phyloP scores from a whole-genome alignment of 306 rosid species.

The Vigna radiata region DNA sequence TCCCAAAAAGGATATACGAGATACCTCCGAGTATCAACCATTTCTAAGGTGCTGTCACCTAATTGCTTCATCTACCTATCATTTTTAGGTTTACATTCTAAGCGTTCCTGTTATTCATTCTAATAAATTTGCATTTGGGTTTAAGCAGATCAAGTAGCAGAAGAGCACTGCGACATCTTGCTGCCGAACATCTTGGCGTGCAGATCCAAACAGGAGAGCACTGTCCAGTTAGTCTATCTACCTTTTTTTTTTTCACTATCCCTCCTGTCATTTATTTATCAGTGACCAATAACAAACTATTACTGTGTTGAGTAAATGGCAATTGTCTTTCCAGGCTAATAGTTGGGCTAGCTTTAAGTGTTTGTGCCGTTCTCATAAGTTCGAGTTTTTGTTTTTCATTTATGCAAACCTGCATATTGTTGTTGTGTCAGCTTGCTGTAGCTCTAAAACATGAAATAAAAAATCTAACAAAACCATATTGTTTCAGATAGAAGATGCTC shows the following conservation, averaged over 20 bases:
- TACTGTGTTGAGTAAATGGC: neutral
- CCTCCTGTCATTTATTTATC: constrained; percentile 3
- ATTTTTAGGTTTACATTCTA: constrained; percentile 10
- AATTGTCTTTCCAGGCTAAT: neutral
- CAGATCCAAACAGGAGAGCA: constrained; percentile 93
- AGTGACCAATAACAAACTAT: neutral
- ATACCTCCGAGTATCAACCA: constrained; percentile 81
- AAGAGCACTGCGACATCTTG: constrained; percentile 84
- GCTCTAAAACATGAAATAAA: neutral
- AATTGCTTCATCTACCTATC: constrained; percentile 4
- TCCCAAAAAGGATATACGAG: constrained; percentile 81
- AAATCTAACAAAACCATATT: constrained; percentile 24
- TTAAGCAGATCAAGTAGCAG: constrained; percentile 61
- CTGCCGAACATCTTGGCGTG: constrained; percentile 74
- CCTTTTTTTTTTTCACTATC: neutral
- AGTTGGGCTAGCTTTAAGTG: neutral
- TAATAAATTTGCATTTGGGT: constrained; percentile 42
- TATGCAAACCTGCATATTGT: constrained; percentile 1
- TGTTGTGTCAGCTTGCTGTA: constrained; percentile 12
- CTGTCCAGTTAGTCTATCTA: constrained; percentile 78
- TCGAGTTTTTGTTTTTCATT: neutral
- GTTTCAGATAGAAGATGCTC: constrained; percentile 84
- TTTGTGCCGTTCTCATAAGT: neutral
- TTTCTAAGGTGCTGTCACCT: constrained; percentile 62
- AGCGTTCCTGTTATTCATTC: constrained; percentile 20